A percentile compares a stretch with the other conserved stretches of the same genome.
These are phyloP conservation scores for Mayamaea pseudoterrestris DNA, from an alignment of 108 stramenopile genomes.

Conservation along the genomic window DNA sequence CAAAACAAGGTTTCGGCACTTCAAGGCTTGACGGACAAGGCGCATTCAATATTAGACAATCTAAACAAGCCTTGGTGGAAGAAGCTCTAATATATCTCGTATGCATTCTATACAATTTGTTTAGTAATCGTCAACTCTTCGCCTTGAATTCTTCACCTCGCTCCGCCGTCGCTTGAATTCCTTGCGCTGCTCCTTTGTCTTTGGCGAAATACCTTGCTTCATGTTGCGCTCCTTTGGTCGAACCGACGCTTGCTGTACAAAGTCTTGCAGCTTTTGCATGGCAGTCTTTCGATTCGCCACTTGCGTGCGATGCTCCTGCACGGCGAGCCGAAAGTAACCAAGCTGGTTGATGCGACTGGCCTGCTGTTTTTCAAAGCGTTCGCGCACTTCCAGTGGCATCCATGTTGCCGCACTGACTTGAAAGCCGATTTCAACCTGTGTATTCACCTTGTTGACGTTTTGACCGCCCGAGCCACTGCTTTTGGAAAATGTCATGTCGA, in stretches of 20 bases:
- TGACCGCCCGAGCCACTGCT: slow-evolving; percentile 83
- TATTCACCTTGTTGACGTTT: slow-evolving; percentile 92
- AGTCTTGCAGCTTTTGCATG: slow-evolving; percentile 55
- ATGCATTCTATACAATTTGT: too few species aligned
- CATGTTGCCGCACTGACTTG: slow-evolving; percentile 52
- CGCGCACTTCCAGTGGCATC: slow-evolving; percentile 73
- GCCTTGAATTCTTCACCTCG: slow-evolving; percentile 36
- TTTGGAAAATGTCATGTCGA: slow-evolving; percentile 38
- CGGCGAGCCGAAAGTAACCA: slow-evolving; percentile 51
- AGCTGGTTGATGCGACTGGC: slow-evolving; percentile 72
- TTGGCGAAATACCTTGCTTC: slow-evolving; percentile 43
- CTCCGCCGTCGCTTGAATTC: slow-evolving; percentile 50
- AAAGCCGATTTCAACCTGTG: slow-evolving; percentile 82
- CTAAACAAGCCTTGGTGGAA: too few species aligned
- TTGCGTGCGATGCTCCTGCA: slow-evolving; percentile 86
- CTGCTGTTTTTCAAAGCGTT: slow-evolving; percentile 59
- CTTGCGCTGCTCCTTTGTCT: slow-evolving; percentile 42
- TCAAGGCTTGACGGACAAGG: too few species aligned
- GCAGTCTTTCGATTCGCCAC: slow-evolving; percentile 64
- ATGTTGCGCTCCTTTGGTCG: slow-evolving; percentile 67
- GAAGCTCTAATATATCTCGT: too few species aligned
- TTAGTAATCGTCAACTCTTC: slow-evolving; percentile 42
- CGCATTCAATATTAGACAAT: too few species aligned
- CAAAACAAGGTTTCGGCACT: too few species aligned
- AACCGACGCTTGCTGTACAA: slow-evolving; percentile 48